phyloP scores from a whole-genome alignment of 257 asterid species.

The Solanum okadae region DNA sequence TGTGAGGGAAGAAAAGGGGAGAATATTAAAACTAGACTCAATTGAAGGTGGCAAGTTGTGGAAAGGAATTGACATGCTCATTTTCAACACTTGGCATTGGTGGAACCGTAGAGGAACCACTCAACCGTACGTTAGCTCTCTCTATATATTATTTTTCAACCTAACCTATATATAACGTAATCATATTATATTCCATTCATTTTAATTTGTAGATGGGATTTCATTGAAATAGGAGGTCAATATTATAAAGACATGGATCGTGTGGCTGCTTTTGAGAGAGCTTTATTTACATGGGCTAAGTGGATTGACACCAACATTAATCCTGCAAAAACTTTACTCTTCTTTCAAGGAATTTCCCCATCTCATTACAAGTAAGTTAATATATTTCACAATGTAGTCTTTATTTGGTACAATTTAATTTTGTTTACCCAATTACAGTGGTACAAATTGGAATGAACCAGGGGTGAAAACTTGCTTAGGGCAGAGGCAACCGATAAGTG shows the following conservation, averaged over 20 bases:
- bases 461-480: conserved; percentile 45
- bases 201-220: conserved; percentile 46
- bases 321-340: conserved; percentile 50
- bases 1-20: conserved; percentile 34
- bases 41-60: conserved; percentile 55
- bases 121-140: conserved; percentile 45
- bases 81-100: conserved; percentile 94
- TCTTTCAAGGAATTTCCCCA: conserved; percentile 93
- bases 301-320: conserved; percentile 78
- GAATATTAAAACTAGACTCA: conserved; percentile 58
- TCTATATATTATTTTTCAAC: not conserved
- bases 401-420: no score
- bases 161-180: not conserved
- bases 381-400: no score
- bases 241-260: conserved; percentile 76
- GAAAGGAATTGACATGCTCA: conserved; percentile 48
- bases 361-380: conserved; percentile 68
- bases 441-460: conserved; percentile 64
- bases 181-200: not conserved
- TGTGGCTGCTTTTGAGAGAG: conserved; percentile 62
- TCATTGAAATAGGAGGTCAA: conserved; percentile 45
- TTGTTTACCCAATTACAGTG: conserved; percentile 22
- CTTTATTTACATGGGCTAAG: conserved; percentile 64
- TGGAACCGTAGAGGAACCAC: conserved; percentile 71
- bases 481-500: conserved; percentile 39